Conservation (phyloP, 2,329 filamentous ascomycete species). For the Colletotrichum orchidophilum region DNA sequence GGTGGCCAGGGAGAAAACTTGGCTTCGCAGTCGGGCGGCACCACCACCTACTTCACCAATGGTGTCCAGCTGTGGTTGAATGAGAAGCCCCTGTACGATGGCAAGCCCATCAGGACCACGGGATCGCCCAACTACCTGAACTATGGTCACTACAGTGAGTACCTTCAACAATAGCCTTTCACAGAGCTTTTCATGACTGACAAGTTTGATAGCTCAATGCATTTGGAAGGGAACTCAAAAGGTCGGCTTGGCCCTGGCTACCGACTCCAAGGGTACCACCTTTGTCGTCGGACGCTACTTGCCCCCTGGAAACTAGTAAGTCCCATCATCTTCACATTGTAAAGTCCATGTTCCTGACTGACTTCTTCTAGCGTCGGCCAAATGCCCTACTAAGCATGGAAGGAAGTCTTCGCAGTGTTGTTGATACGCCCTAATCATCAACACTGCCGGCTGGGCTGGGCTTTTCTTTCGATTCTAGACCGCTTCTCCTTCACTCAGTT, state of each 20-base stretch:
- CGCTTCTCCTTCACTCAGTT: neutral
- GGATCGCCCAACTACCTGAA: neutral
- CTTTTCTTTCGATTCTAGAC: neutral
- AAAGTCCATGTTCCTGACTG: neutral
- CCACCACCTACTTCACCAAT: neutral
- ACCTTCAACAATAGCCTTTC: too few species aligned
- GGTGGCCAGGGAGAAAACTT: constrained; percentile 30
- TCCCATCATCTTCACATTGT: neutral
- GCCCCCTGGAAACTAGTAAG: constrained; percentile 8
- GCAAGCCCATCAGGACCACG: neutral
- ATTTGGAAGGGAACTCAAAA: neutral
- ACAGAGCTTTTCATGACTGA: neutral
- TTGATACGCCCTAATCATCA: neutral
- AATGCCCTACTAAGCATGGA: neutral
- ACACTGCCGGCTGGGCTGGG: neutral
- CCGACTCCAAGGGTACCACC: neutral
- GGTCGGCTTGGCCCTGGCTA: neutral
- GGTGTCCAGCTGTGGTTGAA: constrained; percentile 25
- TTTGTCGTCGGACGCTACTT: constrained; percentile 12
- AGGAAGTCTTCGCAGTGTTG: neutral
- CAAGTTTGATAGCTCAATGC: neutral
- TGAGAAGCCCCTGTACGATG: constrained; percentile 17
- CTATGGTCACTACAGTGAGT: constrained; percentile 21
- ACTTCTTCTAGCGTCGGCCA: neutral
- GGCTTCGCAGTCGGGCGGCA: neutral